Base-by-base conservation (phyloP, 2,329 filamentous ascomycete genomes). In the Arachnopeziza araneosa region DNA sequence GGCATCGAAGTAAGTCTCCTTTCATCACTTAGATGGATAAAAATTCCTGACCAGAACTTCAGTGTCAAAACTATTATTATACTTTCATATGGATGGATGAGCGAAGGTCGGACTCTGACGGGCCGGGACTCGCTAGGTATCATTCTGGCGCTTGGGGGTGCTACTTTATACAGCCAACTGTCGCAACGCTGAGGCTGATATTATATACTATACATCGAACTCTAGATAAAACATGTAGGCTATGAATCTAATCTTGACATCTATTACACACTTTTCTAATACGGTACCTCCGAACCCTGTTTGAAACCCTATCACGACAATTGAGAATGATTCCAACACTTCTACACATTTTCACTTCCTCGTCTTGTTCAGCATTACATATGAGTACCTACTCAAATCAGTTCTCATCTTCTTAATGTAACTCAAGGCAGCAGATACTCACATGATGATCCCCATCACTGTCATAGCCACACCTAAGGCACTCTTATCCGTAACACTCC, bases 61-160 rank as follows among this genome's bases (percentile, higher is more conserved):
- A 76, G 77, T 64, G 70, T 78, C 53, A 78, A 79, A 72, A 78
- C 76, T 19, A 76, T 78, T 32, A 71, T 78, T 36, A 78, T 79
- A 55, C 67, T 78, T 61, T 75, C 73, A 23, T 76, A 77, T 63
- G 76, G 76, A 12, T 79, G 76, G 76, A 73, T 77, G 59, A 77
- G 73, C 66, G 76, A 78, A 64, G 75, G 75, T 58, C 75, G 75
- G 63, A 66, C 73, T 12, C 68, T 78, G 30, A 76, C 71, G 52
- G 57, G 69, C 12, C 70, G 71, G 51, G 77, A 79, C 61, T 69
- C 72, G 60, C 66, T 75, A n/a, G 77, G 76, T 59, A 76, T 79
- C 12, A 57, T 75, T n/a, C 65, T 78, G 26, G 76, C 77, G 32
- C 67, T 79, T 8, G 74, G 77, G 14, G 77, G 77, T 26, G 76